Evolutionary conservation across 2,329 filamentous ascomycete genomes (phyloP), one percentile per base, ranked within the genome.

Genomic region (Clarireedia hainanense): DNA sequence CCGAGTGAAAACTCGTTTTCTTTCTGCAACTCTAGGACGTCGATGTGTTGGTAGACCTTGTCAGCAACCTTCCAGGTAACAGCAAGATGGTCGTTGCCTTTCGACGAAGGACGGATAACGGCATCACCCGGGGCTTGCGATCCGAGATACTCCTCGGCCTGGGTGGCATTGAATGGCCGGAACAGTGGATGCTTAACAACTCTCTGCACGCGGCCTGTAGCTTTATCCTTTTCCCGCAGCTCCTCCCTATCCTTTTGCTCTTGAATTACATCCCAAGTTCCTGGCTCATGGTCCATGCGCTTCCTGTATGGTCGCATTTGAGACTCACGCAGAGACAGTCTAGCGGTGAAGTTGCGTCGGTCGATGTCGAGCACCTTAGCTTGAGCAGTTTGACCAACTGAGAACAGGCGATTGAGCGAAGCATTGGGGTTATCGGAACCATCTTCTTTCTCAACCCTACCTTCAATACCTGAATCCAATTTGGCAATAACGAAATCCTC

Each of bases 181-280:
- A 97, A 99, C 15, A 97, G 82, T 26, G 94, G 92, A 69, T 99
- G 94, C 72, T 99, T 99, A 76, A 99, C 94, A 58, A 99, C 94
- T 70, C 94, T 84, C 70, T 95, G 90, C 2, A 89, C 87, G 50
- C 94, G 89, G 14, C 89, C 91, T 17, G 89, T 89, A 10, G 83
- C 82, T 68, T 89, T 88, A 67, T 94, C 90, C 73, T 91, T 95
- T 70, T 95, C 90, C 55, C 87, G 84, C 61, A 94, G 76, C 56
- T 89, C 85, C 55, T 95, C 91, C 68, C 83, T 86, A 68, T 97
- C 94, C 47, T 84, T 81, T 17, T 81, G 79, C 72, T 99, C 94
- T 64, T 90, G 84, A 2, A 79, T 76, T 61, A 87, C 85, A 70
- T 99, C 91, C 94, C 94, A 99, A 63, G 91, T 89, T 42, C 86